These are phyloP conservation scores for Suillus variegatus DNA, from an alignment of 768 basidiomycete species.

Conservation along the genomic window DNA sequence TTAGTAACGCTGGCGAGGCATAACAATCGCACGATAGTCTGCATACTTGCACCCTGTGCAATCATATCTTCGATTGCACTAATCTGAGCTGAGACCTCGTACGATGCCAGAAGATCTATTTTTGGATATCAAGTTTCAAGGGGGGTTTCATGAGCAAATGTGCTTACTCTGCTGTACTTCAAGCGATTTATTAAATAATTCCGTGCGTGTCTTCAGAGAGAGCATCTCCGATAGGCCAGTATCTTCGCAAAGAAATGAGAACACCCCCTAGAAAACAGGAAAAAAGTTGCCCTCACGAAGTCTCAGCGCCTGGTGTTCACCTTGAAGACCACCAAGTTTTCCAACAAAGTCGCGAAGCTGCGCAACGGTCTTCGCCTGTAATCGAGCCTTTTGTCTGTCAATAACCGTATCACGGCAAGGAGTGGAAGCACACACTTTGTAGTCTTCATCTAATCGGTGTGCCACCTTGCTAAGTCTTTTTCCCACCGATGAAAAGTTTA, in stretches of 20 bases:
- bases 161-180: conserved; percentile 93
- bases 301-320: conserved; percentile 85
- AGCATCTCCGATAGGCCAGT: conserved; percentile 93
- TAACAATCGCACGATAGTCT: conserved; percentile 73
- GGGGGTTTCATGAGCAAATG: conserved; percentile 8
- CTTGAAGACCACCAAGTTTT: conserved; percentile 88
- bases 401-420: conserved; percentile 7
- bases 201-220: conserved; percentile 79
- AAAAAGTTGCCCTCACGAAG: conserved; percentile 62
- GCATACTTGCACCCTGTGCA: conserved; percentile 82
- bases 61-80: conserved; percentile 90
- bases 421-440: conserved; percentile 58
- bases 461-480: conserved; percentile 80
- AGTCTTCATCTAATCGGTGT: conserved; percentile 85
- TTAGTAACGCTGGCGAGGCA: conserved; percentile 84
- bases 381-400: conserved; percentile 55
- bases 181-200: conserved; percentile 87
- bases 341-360: conserved; percentile 96
- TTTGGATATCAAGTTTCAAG: conserved; percentile 8
- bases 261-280: conserved; percentile 6
- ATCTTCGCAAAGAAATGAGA: conserved; percentile 49
- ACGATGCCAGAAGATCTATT: conserved; percentile 91
- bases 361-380: conserved; percentile 86
- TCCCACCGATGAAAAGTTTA: conserved; percentile 91
- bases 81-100: conserved; percentile 79